Percentiles rank a stretch among this genome's conserved stretches.
These are phyloP conservation scores for Blastomyces gilchristii DNA, from an alignment of 2,329 filamentous ascomycete genomes.

Conservation along the genomic window DNA sequence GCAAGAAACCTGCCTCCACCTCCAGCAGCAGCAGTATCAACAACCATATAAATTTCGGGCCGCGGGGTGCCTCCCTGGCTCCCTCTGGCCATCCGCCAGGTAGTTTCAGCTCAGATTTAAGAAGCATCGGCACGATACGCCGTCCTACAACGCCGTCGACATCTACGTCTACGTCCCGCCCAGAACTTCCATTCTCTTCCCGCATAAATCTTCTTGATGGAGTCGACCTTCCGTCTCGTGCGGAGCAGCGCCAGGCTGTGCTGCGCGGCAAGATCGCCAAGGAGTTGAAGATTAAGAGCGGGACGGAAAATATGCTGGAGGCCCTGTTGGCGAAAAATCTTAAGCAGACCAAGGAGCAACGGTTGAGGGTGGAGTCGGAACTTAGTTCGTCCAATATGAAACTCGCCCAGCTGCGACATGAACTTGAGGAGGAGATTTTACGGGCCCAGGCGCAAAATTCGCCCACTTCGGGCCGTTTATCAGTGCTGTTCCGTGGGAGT, in stretches of 20 bases:
- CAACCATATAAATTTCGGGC: constrained; percentile 44
- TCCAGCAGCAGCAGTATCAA: neutral
- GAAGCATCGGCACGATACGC: constrained; percentile 55
- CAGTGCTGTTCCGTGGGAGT: constrained; percentile 48
- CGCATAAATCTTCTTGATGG: constrained; percentile 45
- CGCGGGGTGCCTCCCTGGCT: constrained; percentile 59
- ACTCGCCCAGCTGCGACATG: constrained; percentile 48
- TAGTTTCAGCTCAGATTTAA: constrained; percentile 82
- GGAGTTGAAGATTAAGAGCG: constrained; percentile 95
- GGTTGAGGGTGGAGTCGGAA: constrained; percentile 71
- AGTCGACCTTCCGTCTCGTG: constrained; percentile 44
- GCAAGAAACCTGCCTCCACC: constrained; percentile 44
- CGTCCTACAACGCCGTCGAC: constrained; percentile 36
- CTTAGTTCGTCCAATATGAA: constrained; percentile 76
- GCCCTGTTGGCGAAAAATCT: constrained; percentile 88
- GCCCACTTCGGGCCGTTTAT: constrained; percentile 38
- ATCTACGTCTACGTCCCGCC: constrained; percentile 34
- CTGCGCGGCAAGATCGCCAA: constrained; percentile 81
- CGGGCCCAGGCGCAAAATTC: constrained; percentile 45
- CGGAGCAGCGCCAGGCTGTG: constrained; percentile 63
- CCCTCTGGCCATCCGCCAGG: constrained; percentile 63
- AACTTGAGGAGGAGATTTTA: constrained; percentile 51
- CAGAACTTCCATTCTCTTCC: constrained; percentile 46
- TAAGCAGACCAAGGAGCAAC: constrained; percentile 85
- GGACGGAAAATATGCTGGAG: constrained; percentile 95